Base-by-base conservation (phyloP, 2,329 filamentous ascomycete species). In the Nemania abortiva region DNA sequence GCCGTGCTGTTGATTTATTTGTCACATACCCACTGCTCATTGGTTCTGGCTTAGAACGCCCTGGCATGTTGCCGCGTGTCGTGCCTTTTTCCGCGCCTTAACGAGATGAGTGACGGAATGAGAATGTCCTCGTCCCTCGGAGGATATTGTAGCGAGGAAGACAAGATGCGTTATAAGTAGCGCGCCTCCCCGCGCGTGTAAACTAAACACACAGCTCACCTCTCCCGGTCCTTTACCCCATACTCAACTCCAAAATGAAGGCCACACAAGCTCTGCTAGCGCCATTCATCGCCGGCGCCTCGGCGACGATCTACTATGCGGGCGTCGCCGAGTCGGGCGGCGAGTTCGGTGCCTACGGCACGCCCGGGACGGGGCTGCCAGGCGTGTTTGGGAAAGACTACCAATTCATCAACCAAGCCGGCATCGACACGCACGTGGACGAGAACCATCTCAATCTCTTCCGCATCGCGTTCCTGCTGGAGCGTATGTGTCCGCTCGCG, bases 301-400 rank as follows among this genome's bases (percentile, higher is more conserved):
- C 79, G 24, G 82, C 82, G 6, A 84, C 81, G 1, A 84, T 85
- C 70, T 84, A 80, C 73, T 85, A 84, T 72, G 83, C 83, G 20
- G 83, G 83, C 66, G 83, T 85, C 15, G 81, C 83, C 6, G 82
- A 84, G 71, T 84, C 82, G 6, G 77, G 83, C 65, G 83, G 83
- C 50, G 83, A 85, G 69, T 85, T 85, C 71, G 83, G 83, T 34
- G 82, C 82, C 1, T 84, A 79, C 73, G 82, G 81, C 58, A 80
- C 76, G 1, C 70, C 72, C 5, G 82, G 82, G 1, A 81, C 79
- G 7, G 84, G 84, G 0, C 77, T 87, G n/a, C 85, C 85, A 0
- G 85, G 85, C 0, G 75, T 77, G 1, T 86, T 86, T 66, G 84
- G 84, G 7, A 79, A 81, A 4, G 85, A 87, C 65, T 86, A 86